Base-by-base conservation (phyloP, 495 filamentous ascomycete genomes). In the Venustampulla echinocandica region DNA sequence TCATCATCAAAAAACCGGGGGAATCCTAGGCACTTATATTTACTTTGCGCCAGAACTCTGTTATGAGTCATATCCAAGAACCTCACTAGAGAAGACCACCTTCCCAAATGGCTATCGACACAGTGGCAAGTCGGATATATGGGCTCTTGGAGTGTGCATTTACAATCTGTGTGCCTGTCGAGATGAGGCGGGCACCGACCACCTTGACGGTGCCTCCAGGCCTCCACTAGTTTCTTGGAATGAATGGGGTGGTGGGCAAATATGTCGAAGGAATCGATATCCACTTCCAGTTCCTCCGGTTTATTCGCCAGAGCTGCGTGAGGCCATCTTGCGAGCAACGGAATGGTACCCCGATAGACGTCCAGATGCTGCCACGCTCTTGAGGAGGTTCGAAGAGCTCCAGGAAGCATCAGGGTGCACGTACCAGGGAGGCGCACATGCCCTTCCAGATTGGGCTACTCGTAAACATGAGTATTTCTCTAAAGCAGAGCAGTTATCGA, bases 41-140 rank as follows among this genome's bases (percentile, higher is more conserved):
- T 58, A 23, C 14, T 49, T 17, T n/a, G 55, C 55, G 1, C 56
- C 58, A 1, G 58, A 61, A 34, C 27, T 54, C 10, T 15, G 9
- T 18, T 52, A 42, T 10, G 15, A 50, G 32, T 52, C 52, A 4
- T 53, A 50, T 27, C 51, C 50, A 4, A 2, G 21, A 15, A 42
- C n/a, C 13, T 20, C 23, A n/a, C 20, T 44, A 15, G 9, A 42
- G 23, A 9, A n/a, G 36, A 48, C 22, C 13, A 7, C 14, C 7
- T 57, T 40, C 30, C 54, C 54, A n/a, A 5, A 39, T 7, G 33
- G 23, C 4, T 10, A 40, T 6, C 38, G 30, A 7, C 58, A 61
- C 42, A 49, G 35, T 13, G 13, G 10, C 4, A 42, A 49, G 42
- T 49, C 50, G 4, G 58, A 61, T 32, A 23, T 58, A 3, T 61